These are phyloP conservation scores for Xylaria multiplex DNA, from an alignment of 2,329 filamentous ascomycete species.

Conservation along the genomic window DNA sequence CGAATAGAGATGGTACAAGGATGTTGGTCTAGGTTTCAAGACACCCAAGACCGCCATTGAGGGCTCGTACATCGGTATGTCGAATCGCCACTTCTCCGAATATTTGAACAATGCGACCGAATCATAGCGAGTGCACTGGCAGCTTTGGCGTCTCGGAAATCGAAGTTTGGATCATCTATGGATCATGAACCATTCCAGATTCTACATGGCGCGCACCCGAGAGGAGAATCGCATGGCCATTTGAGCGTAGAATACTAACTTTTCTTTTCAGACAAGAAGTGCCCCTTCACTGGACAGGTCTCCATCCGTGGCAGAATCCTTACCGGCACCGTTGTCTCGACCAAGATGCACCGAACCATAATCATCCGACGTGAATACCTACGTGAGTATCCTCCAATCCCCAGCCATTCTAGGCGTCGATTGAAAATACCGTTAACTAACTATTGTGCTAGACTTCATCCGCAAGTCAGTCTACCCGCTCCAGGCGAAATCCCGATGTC, in stretches of 20 bases:
- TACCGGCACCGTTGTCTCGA: constrained; percentile 98
- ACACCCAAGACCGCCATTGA: constrained; percentile 99
- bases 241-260: constrained; percentile 20
- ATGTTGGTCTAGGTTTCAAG: constrained; percentile 98
- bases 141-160: not conserved
- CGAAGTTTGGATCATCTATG: not conserved
- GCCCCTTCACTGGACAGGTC: constrained; percentile 98
- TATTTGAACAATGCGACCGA: not conserved
- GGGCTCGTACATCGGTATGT: constrained; percentile 98
- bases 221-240: constrained; percentile 1
- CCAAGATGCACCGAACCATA: constrained; percentile 99
- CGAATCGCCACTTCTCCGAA: constrained; percentile 40
- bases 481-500: not conserved
- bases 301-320: constrained; percentile 99
- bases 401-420: not conserved
- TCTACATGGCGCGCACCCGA: not conserved
- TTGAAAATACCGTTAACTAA: constrained; percentile 20
- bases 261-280: constrained; percentile 90
- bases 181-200: not conserved
- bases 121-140: not conserved
- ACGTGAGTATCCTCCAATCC: constrained; percentile 59
- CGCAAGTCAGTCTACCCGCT: constrained; percentile 70
- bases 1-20: constrained; percentile 82
- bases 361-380: constrained; percentile 99
- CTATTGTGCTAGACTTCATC: constrained; percentile 69